phyloP scores from a whole-genome alignment of 2,329 filamentous ascomycete species.

The Aspergillus awamori region DNA sequence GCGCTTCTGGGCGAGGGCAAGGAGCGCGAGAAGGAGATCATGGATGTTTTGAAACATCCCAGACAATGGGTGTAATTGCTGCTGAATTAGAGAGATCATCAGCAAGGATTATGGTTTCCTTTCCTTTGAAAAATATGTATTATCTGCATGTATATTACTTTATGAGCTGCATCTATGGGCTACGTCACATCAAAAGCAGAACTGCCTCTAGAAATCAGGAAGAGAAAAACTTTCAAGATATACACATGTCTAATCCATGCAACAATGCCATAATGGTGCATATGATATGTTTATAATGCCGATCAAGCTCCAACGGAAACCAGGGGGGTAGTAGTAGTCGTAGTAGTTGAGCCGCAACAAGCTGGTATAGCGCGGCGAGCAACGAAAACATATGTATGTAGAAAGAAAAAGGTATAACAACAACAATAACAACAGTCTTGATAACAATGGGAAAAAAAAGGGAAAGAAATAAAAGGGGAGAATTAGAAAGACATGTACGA shows the following conservation, averaged over 20 bases:
- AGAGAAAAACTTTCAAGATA: background rate
- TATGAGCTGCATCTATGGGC: constrained; percentile 5
- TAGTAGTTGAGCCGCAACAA: background rate
- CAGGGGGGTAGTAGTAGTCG: background rate
- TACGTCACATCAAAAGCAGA: background rate
- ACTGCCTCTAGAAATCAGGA: background rate
- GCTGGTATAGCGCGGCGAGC: background rate
- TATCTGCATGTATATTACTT: constrained; percentile 4
- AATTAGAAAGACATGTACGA: constrained; percentile 8
- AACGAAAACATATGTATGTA: background rate
- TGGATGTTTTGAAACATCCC: constrained; percentile 69
- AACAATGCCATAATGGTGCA: background rate
- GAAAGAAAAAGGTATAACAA: background rate
- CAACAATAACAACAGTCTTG: background rate
- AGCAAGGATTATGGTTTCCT: background rate
- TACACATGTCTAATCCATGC: constrained; percentile 5
- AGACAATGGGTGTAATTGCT: constrained; percentile 59
- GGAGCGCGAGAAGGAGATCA: constrained; percentile 69
- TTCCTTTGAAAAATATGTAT: constrained; percentile 4
- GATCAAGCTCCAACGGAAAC: background rate
- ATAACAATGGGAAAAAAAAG: background rate
- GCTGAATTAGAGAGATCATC: no score
- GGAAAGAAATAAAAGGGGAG: background rate
- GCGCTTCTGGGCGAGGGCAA: constrained; percentile 39
- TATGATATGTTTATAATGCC: constrained; percentile 1